Evolutionary conservation across 139 green algal genomes (phyloP).

Genomic region (Chlamydomonas urium): DNA sequence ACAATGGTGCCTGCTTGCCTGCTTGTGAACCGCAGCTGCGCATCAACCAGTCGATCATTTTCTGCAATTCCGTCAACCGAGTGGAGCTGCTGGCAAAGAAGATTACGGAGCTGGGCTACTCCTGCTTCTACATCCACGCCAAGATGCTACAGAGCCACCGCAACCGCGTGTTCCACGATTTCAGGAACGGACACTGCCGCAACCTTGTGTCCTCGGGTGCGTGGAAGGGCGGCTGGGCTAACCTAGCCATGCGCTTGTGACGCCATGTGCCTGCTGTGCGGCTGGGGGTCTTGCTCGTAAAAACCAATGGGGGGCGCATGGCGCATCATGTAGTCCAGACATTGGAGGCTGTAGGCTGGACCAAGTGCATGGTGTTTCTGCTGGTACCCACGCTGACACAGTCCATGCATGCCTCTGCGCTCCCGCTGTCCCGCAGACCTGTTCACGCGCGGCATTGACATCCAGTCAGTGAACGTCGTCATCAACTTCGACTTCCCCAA

Average conservation of each 20-base stretch:
- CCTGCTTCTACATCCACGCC: constrained; percentile 99
- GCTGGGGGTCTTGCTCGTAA: neutral
- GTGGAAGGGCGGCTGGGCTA: neutral
- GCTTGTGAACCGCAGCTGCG: constrained; percentile 81
- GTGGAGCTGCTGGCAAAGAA: constrained; percentile 99
- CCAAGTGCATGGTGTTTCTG: no score
- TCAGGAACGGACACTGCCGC: constrained; percentile 94
- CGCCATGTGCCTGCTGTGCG: neutral
- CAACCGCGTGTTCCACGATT: constrained; percentile 99
- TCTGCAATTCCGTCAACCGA: constrained; percentile 98
- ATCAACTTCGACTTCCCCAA: constrained; percentile 99
- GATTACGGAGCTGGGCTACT: constrained; percentile 99
- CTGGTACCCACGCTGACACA: no score
- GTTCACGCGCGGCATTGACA: constrained; percentile 97
- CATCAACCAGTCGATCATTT: constrained; percentile 99
- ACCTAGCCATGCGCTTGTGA: no score
- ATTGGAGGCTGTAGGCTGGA: no score
- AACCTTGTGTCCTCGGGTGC: constrained; percentile 94
- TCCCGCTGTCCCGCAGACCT: constrained; percentile 78
- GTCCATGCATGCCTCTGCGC: no score
- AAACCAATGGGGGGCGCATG: no score
- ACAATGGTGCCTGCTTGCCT: no score
- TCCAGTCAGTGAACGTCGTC: constrained; percentile 98
- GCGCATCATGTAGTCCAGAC: no score
- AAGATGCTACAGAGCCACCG: constrained; percentile 99